Conservation (phyloP, 352 stramenopile species). For the Phytophthora megakarya region DNA sequence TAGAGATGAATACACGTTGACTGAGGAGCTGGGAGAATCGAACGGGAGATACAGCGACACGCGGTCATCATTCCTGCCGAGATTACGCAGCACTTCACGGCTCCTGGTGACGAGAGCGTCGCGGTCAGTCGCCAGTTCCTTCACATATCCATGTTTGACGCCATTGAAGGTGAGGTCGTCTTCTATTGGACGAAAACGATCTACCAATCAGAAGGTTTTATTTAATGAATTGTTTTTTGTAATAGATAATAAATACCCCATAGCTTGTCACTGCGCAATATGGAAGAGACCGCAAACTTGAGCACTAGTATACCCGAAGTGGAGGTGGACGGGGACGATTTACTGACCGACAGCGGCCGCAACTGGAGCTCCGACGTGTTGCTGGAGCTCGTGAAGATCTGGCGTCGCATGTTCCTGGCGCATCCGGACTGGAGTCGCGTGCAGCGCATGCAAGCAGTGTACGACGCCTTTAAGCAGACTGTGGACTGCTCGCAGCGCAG, state of each 20-base stretch:
- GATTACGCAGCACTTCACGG: conserved; percentile 50
- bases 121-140: conserved; percentile 41
- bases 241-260: neutral
- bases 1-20: conserved; percentile 7
- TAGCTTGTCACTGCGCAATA: conserved; percentile 6
- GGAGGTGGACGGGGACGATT: conserved; percentile 42
- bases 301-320: conserved; percentile 4
- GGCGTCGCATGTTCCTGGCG: conserved; percentile 45
- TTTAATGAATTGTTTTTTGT: neutral
- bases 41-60: conserved; percentile 44
- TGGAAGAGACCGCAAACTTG: conserved; percentile 14
- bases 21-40: neutral
- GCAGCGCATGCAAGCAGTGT: conserved; percentile 53
- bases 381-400: conserved; percentile 62
- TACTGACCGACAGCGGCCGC: conserved; percentile 46
- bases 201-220: too few species aligned
- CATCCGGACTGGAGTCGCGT: conserved; percentile 45
- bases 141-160: conserved; percentile 48
- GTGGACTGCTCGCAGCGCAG: conserved; percentile 52
- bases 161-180: conserved; percentile 22
- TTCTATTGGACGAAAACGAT: too few species aligned
- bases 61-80: conserved; percentile 41
- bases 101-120: conserved; percentile 41
- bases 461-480: conserved; percentile 52
- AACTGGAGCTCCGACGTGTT: conserved; percentile 62